These are phyloP conservation scores for Scedosporium boydii DNA, from an alignment of 2,329 filamentous ascomycete genomes.

Conservation along the genomic window DNA sequence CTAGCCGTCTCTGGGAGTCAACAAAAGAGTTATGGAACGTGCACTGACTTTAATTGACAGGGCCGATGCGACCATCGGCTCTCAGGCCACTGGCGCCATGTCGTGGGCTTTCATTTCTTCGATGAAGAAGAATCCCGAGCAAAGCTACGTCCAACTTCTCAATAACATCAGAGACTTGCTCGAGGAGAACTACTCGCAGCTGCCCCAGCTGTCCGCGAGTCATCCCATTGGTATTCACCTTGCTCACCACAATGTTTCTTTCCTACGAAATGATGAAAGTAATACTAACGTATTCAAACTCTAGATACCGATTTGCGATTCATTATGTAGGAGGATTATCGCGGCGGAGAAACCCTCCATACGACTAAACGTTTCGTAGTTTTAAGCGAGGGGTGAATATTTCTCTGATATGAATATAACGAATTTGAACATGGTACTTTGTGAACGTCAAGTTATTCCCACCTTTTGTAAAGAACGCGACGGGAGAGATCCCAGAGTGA, in stretches of 20 bases:
- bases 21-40: not conserved
- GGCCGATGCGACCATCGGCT: conserved; percentile 71
- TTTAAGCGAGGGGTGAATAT: no score
- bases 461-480: no score
- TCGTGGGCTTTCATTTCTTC: conserved; percentile 93
- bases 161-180: conserved; percentile 95
- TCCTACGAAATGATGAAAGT: not conserved
- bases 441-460: no score
- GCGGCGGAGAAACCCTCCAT: no score
- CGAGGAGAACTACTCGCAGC: conserved; percentile 79
- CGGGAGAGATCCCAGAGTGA: no score
- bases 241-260: not conserved
- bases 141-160: conserved; percentile 93
- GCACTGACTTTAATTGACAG: conserved; percentile 32
- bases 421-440: no score
- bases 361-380: no score
- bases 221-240: conserved; percentile 73
- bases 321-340: conserved; percentile 40
- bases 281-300: conserved; percentile 24
- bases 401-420: no score
- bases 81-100: conserved; percentile 92
- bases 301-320: conserved; percentile 55
- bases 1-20: not conserved
- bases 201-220: conserved; percentile 93
- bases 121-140: conserved; percentile 91